phyloP scores from a whole-genome alignment of 2,329 filamentous ascomycete genomes.

The Stachybotrys elegans region DNA sequence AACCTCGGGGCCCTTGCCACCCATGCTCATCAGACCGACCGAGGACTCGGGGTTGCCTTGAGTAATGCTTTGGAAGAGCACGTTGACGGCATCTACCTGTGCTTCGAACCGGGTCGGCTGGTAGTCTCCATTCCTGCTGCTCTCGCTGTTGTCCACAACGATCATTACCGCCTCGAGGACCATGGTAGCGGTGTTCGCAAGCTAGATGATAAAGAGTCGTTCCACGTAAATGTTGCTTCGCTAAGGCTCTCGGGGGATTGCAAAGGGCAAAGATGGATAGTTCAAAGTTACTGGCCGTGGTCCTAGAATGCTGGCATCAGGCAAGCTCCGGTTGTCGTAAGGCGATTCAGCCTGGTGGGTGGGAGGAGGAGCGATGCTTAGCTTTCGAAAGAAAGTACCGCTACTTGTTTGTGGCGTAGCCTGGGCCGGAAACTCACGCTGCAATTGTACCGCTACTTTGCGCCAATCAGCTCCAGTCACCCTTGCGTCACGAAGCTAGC shows the following conservation, averaged over 20 bases:
- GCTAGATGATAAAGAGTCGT: too few species aligned
- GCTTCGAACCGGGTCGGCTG: constrained; percentile 93
- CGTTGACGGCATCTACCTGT: constrained; percentile 89
- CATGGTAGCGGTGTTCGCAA: constrained; percentile 78
- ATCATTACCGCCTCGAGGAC: constrained; percentile 99
- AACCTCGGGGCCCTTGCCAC: constrained; percentile 93
- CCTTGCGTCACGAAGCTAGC: constrained; percentile 16
- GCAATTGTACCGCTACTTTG: constrained; percentile 14
- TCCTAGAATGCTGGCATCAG: constrained; percentile 6
- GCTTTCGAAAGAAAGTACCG: constrained; percentile 16
- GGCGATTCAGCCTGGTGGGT: constrained; percentile 42
- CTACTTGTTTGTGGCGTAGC: constrained; percentile 9
- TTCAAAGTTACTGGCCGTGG: constrained; percentile 4
- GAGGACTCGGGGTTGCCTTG: constrained; percentile 94
- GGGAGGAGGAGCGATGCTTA: too few species aligned
- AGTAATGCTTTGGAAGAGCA: constrained; percentile 94
- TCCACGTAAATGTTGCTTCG: too few species aligned
- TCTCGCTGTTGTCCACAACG: constrained; percentile 98
- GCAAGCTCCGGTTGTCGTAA: constrained; percentile 33
- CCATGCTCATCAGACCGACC: constrained; percentile 98
- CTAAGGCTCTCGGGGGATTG: too few species aligned
- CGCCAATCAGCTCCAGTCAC: constrained; percentile 4
- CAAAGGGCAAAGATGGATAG: too few species aligned
- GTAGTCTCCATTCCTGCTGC: constrained; percentile 91
- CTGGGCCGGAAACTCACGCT: not conserved